A percentile compares a stretch with the other conserved stretches of the same genome.
These are phyloP conservation scores for Calamus simplicifolius DNA, from an alignment of 176 grass and related monocot genomes.

Conservation along the genomic window DNA sequence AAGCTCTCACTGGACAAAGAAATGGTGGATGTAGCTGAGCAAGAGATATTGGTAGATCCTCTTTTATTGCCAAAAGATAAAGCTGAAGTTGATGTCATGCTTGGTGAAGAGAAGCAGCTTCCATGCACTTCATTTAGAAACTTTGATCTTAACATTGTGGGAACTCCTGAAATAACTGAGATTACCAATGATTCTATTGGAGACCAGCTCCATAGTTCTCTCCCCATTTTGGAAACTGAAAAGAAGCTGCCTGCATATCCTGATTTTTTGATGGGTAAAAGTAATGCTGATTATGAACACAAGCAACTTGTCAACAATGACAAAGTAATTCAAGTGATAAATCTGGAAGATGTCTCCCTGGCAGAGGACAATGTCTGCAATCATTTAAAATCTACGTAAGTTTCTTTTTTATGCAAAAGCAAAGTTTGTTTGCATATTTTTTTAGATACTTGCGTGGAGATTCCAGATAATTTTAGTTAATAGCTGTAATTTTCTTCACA, in stretches of 20 bases:
- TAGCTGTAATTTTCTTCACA: too few relatives aligned
- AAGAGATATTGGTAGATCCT: not conserved
- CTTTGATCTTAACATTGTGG: constrained; percentile 36
- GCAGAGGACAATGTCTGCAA: constrained; percentile 24
- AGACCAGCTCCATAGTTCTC: constrained; percentile 17
- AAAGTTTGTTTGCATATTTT: constrained; percentile 11
- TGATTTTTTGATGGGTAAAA: constrained; percentile 20
- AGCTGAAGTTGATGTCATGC: constrained; percentile 13
- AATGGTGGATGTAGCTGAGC: not conserved
- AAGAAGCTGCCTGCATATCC: constrained; percentile 1
- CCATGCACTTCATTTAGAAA: constrained; percentile 28
- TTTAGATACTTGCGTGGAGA: too few relatives aligned
- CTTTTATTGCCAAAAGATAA: constrained; percentile 7
- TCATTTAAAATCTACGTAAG: constrained; percentile 37
- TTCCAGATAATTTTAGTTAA: too few relatives aligned
- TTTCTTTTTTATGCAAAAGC: constrained; percentile 1
- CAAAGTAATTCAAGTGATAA: constrained; percentile 28
- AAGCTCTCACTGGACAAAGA: too few relatives aligned
- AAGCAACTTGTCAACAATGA: not conserved
- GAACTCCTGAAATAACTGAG: constrained; percentile 26
- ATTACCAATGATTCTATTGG: constrained; percentile 9
- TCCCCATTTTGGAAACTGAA: constrained; percentile 16
- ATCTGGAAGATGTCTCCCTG: constrained; percentile 32
- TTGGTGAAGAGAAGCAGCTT: constrained; percentile 30
- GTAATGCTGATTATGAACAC: constrained; percentile 5